These are phyloP conservation scores for Cytospora paraplurivora DNA, from an alignment of 2,329 filamentous ascomycete genomes.

Conservation along the genomic window DNA sequence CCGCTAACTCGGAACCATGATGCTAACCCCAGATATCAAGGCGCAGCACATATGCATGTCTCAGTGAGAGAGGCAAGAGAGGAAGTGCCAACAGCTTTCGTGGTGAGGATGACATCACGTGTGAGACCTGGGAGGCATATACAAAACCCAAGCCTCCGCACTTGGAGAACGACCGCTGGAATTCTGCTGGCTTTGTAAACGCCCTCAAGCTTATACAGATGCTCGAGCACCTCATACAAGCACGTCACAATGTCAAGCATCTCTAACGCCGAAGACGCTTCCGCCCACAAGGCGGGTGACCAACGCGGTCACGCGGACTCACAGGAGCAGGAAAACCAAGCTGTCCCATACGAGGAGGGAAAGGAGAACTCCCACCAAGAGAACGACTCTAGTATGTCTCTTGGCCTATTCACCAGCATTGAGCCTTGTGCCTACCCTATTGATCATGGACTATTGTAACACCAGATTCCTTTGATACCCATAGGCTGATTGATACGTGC, in stretches of 20 bases:
- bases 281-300: conserved; percentile 75
- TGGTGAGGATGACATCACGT: too few relatives aligned
- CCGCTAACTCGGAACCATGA: too few relatives aligned
- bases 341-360: conserved; percentile 71
- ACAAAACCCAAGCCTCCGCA: too few relatives aligned
- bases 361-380: conserved; percentile 67
- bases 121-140: too few relatives aligned
- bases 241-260: conserved; percentile 39
- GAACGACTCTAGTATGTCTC: conserved; percentile 70
- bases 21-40: too few relatives aligned
- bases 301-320: conserved; percentile 66
- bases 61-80: too few relatives aligned
- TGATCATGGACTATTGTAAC: too few relatives aligned
- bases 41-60: too few relatives aligned
- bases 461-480: neutral
- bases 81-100: too few relatives aligned
- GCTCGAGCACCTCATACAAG: neutral
- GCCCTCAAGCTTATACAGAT: neutral
- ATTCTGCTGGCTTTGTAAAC: too few relatives aligned
- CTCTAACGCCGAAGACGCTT: conserved; percentile 67
- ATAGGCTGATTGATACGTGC: neutral
- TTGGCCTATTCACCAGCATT: neutral
- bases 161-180: neutral
- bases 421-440: too few relatives aligned
- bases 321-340: conserved; percentile 45